Evolutionary conservation across 305 asterid species (phyloP), one percentile per base, ranked within the genome.

Genomic region (Striga hermonthica): DNA sequence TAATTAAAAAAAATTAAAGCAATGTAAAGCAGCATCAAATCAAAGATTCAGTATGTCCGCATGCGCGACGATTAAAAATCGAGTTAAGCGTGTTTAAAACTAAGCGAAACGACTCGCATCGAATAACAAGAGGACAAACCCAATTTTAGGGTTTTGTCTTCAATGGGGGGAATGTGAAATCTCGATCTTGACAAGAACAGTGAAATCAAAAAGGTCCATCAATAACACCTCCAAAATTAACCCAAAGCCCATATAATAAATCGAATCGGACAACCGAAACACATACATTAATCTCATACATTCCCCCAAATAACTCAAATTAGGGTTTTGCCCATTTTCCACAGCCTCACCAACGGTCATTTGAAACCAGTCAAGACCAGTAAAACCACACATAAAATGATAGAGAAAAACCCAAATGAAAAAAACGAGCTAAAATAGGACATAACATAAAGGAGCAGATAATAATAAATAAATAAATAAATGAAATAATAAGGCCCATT

Each of bases 131-230:
- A 75, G 45, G 41, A 69, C 57, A 71, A 73, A 75, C 59, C 31
- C 71, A 56, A 70, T 36, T 71, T 77, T 75, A 77, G 75, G 80
- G 79, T 76, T 80, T 77, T n/a, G n/a, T 60, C 71, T 63, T 72
- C 60, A 36, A 68, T 78, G 72, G 7, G 52, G 56, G 47, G 52
- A 64, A 72, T 54, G 16, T 35, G 5, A 71, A 54, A 61, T 62
- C 60, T 48, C 36, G n/a, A 41, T 59, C 47, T 35, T 49, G 66
- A 56, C 66, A 71, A 62, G 68, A 80, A 36, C 64, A 59, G 50
- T 57, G 58, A 69, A 72, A 62, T 60, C 38, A 63, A 69, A 69
- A 22, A 62, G 60, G 69, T 15, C 62, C 15, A 50, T 64, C 67
- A 49, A n/a, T n/a, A n/a, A 62, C 60, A 61, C 10, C 60, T 67